These are phyloP conservation scores for Chytriomyces sp. DNA, from an alignment of 192 early-diverging fungal genomes.

Conservation along the genomic window DNA sequence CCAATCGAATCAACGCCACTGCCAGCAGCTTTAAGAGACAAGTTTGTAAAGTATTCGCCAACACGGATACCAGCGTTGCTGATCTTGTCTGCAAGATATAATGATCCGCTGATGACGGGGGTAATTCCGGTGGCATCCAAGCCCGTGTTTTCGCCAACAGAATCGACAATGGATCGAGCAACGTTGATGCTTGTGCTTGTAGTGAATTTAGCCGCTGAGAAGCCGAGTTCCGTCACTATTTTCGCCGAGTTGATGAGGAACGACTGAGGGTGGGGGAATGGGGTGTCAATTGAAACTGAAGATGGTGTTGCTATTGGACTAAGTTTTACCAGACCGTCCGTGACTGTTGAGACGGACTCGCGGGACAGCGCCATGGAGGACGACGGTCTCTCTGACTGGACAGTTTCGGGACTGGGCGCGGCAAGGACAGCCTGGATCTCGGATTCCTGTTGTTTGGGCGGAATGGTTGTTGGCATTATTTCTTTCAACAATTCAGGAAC, in stretches of 20 bases:
- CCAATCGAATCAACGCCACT: conserved; percentile 34
- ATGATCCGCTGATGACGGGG: conserved; percentile 33
- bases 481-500: not conserved
- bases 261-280: conserved; percentile 15
- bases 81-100: conserved; percentile 49
- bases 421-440: not conserved
- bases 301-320: not conserved
- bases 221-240: conserved; percentile 40
- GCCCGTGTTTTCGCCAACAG: conserved; percentile 45
- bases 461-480: not conserved
- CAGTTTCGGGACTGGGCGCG: not conserved
- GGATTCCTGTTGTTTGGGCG: not conserved
- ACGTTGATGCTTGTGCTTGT: conserved; percentile 41
- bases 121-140: conserved; percentile 40
- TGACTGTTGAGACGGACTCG: conserved; percentile 22
- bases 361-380: not conserved
- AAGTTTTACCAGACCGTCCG: conserved; percentile 14
- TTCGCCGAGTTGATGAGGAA: conserved; percentile 43
- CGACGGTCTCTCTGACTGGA: not conserved
- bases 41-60: conserved; percentile 48
- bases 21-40: conserved; percentile 40
- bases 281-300: not conserved
- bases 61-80: conserved; percentile 46
- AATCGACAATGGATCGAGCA: conserved; percentile 41
- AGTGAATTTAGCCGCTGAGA: conserved; percentile 44